Conservation (phyloP, 805 yeast genomes). For the Phaffomyces antillensis region DNA sequence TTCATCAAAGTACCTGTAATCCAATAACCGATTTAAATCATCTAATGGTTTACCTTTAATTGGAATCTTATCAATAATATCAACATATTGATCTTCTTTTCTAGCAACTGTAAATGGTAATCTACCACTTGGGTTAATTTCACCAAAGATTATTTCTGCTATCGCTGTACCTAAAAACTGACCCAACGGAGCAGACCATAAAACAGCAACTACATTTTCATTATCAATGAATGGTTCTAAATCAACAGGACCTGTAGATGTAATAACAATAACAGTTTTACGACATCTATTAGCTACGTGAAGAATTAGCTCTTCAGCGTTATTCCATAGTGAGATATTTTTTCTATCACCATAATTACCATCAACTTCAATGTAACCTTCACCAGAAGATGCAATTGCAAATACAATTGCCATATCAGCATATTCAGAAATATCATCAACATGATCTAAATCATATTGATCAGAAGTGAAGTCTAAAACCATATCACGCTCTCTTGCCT, state of each 20-base stretch:
- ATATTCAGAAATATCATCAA: conserved; percentile 37
- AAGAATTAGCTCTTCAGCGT: conserved; percentile 47
- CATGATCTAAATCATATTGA: conserved; percentile 38
- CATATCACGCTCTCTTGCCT: conserved; percentile 40
- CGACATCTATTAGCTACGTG: conserved; percentile 41
- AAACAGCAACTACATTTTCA: conserved; percentile 51
- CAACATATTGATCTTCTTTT: conserved; percentile 39
- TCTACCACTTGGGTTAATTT: conserved; percentile 54
- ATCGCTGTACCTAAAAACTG: conserved; percentile 47
- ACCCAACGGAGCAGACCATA: conserved; percentile 53
- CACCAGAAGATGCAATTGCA: conserved; percentile 50
- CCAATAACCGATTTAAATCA: conserved; percentile 33
- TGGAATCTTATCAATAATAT: conserved; percentile 33
- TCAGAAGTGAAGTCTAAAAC: conserved; percentile 38
- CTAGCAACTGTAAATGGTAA: conserved; percentile 59
- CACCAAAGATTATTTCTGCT: conserved; percentile 54
- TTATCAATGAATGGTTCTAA: conserved; percentile 49
- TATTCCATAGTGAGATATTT: conserved; percentile 48
- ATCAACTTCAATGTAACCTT: conserved; percentile 51
- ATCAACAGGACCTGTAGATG: conserved; percentile 53
- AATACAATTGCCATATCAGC: conserved; percentile 50
- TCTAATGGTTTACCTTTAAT: conserved; percentile 30
- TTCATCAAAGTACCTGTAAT: conserved; percentile 53
- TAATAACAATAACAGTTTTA: conserved; percentile 53
- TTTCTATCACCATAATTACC: conserved; percentile 53